A percentile compares a stretch with the other conserved stretches of the same genome.
phyloP scores from a whole-genome alignment of 768 basidiomycete species.

The Auriscalpium orientale region DNA sequence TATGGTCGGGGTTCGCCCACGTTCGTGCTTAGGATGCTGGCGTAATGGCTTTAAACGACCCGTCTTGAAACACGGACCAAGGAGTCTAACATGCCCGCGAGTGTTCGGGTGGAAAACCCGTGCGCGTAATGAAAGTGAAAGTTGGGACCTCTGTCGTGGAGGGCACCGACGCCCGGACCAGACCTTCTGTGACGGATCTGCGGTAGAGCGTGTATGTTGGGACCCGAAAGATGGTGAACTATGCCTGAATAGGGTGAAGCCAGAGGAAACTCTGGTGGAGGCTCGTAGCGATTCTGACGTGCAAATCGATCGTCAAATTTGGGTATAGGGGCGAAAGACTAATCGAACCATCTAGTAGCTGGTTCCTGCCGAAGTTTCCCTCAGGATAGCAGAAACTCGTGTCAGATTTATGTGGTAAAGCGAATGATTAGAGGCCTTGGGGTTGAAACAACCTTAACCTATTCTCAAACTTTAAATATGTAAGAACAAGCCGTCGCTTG shows the following conservation, averaged over 20 bases:
- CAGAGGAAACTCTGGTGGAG: slow-evolving; percentile 96
- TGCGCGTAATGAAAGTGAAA: slow-evolving; percentile 67
- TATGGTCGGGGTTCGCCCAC: no score
- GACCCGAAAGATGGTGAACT: slow-evolving; percentile 90
- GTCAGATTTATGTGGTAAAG: slow-evolving; percentile 59
- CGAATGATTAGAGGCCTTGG: slow-evolving; percentile 89
- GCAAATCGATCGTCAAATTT: slow-evolving; percentile 94
- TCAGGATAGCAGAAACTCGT: slow-evolving; percentile 60
- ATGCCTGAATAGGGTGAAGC: slow-evolving; percentile 87
- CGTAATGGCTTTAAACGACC: no score
- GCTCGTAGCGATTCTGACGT: slow-evolving; percentile 94
- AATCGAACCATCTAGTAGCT: slow-evolving; percentile 94
- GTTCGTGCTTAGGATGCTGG: no score
- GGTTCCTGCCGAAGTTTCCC: slow-evolving; percentile 90
- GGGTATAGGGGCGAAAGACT: slow-evolving; percentile 96
- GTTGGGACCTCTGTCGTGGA: slow-evolving; percentile 55
- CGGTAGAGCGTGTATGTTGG: slow-evolving; percentile 80
- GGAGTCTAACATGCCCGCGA: slow-evolving; percentile 77
- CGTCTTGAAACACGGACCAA: no score
- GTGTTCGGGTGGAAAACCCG: slow-evolving; percentile 71
- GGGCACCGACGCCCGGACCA: slow-evolving; percentile 69
- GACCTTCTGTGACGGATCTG: slow-evolving; percentile 68
- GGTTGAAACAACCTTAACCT: slow-evolving; percentile 86
- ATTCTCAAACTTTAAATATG: slow-evolving; percentile 68
- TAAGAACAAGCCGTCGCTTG: slow-evolving; percentile 47